These are phyloP conservation scores for Aspergillus caelatus DNA, from an alignment of 2,329 filamentous ascomycete genomes.

Conservation along the genomic window DNA sequence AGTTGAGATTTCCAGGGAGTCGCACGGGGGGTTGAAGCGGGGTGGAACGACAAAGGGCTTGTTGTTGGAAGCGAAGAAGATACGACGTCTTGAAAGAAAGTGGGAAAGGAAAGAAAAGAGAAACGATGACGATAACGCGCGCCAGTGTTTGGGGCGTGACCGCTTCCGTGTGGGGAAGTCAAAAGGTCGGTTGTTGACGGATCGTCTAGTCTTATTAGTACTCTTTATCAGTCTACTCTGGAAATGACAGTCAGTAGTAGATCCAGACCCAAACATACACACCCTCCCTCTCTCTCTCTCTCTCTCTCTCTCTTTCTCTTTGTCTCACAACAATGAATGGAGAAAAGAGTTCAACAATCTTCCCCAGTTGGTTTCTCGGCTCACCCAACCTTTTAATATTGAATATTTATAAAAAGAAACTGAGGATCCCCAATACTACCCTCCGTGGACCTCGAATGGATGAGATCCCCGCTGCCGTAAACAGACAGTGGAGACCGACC, in stretches of 20 bases:
- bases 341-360: not conserved
- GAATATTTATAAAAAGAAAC: not conserved
- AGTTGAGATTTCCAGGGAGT: not conserved
- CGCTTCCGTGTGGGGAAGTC: slow-evolving; percentile 24
- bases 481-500: slow-evolving; percentile 17
- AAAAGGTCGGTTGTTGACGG: slow-evolving; percentile 3
- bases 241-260: too few species aligned
- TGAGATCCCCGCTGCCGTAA: slow-evolving; percentile 16
- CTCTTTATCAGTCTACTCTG: not conserved
- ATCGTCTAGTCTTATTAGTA: not conserved
- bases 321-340: not conserved
- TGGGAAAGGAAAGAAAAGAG: slow-evolving; percentile 8
- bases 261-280: not conserved
- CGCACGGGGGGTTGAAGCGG: not conserved
- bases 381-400: not conserved
- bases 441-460: slow-evolving; percentile 4
- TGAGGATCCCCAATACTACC: not conserved
- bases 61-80: not conserved
- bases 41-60: slow-evolving; percentile 3
- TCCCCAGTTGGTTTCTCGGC: not conserved
- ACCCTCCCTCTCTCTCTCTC: not conserved
- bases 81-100: slow-evolving; percentile 1
- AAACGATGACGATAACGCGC: slow-evolving; percentile 20
- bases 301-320: not conserved
- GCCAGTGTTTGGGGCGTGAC: slow-evolving; percentile 19